Conservation (phyloP, 129 eudicot genomes). For the Tanacetum coccineum region DNA sequence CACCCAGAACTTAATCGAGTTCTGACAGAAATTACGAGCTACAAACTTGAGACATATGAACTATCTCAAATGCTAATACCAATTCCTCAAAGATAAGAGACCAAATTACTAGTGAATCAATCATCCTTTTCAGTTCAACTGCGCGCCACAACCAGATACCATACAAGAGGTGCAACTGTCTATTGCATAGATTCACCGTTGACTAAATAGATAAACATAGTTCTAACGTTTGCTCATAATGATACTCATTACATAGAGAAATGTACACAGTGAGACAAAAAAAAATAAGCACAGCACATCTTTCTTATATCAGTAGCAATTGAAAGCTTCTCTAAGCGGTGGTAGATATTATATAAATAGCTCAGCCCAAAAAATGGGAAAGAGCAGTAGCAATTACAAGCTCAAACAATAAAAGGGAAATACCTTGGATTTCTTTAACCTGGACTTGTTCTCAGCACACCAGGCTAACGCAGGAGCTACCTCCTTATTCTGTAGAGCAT, state of each 20-base stretch:
- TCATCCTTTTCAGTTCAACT: neutral
- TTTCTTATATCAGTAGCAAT: conserved; percentile 6
- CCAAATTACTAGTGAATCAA: neutral
- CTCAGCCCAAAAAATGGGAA: no score
- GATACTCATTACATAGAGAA: neutral
- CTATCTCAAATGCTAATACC: neutral
- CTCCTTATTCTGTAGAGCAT: conserved; percentile 80
- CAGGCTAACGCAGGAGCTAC: conserved; percentile 96
- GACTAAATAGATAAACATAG: conserved; percentile 1
- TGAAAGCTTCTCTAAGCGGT: neutral
- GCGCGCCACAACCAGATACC: conserved; percentile 2
- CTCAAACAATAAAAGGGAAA: neutral
- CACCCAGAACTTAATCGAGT: neutral
- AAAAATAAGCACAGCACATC: conserved; percentile 1
- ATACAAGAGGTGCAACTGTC: neutral
- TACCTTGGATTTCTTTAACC: conserved; percentile 95
- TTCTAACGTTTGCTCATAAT: neutral
- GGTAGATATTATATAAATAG: no score
- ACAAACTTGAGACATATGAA: neutral
- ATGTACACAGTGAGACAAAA: neutral
- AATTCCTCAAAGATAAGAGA: neutral
- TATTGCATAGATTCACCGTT: neutral
- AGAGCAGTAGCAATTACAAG: neutral
- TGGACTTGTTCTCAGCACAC: conserved; percentile 94
- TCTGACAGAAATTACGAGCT: neutral